Evolutionary conservation across 2,329 filamentous ascomycete species (phyloP), one percentile per base, ranked within the genome.

Genomic region (Endocalyx cinctus): DNA sequence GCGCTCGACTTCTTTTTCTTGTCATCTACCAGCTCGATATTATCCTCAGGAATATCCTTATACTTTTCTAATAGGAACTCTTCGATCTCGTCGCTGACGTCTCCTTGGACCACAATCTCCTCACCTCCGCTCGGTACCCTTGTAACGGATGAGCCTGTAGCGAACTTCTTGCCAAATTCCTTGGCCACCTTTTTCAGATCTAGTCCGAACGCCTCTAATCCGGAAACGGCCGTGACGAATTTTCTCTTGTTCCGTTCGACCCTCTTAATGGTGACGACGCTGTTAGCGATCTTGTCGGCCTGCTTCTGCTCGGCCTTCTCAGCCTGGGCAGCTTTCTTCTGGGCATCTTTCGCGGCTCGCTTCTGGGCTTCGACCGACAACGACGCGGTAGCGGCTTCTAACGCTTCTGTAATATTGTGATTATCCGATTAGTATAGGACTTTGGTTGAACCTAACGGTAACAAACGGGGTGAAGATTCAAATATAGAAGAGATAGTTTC

Each of bases 201-300:
- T 26, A 97, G 63, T 1, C 87, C 87, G 54, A 96, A 94, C 0
- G 83, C 80, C 60, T 98, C 92, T 14, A 98, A 71, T 0, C 92
- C 92, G 6, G 79, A 79, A n/a, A 98, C 81, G 12, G 89, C 83
- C 1, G 92, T 98, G 34, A 98, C 89, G 58, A 82, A 94, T 69
- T 98, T 98, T 55, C 92, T 80, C 74, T 98, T 98, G 66, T 95
- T 97, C 43, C 92, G 81, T 72, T 97, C 92, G 51, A 98, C 92
- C 17, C 92, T 86, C 75, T 96, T 96, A 67, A 98, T 95, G 37
- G 79, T 81, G 34, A 98, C 69, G 55, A 88, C 84, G 45, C 84
- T 86, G 40, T 84, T 79, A 23, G 87, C 87, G 48, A 90, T 84
- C 55, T 84, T 82, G 58, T 89, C 87, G 16, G 81, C 82, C 44